Base-by-base conservation (phyloP, 208 protist genomes). In the Herpetomonas muscarum region DNA sequence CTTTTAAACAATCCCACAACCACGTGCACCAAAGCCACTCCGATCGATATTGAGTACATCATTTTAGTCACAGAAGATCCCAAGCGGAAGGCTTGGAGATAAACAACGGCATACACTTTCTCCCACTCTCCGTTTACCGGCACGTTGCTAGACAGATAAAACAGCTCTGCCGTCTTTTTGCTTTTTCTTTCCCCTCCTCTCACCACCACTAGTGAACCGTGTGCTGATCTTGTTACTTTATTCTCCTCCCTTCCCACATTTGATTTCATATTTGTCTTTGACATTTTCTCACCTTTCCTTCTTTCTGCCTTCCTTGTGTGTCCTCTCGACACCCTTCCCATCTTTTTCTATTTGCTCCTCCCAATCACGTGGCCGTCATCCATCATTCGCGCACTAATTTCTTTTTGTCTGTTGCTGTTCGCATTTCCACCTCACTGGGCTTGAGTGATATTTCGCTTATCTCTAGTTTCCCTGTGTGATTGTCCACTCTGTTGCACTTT, bases 191-290 rank as follows among this genome's bases (percentile, higher is more conserved):
- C 39, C 45, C 7, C 57, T 36, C 21, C 30, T 45, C 15, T 64
- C 44, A 34, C 34, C 42, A 57, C 39, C 42, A 55, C 32, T 47
- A 47, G 0, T 34, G 28, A n/a, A 15, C n/a, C 24, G 10, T 30
- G n/a, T 50, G 22, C 6, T 61, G 42, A 34, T 41, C 29, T 50
- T 55, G 55, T 37, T 45, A 51, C 42, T 57, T 57, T 37, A 57
- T 65, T 51, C 1, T 0, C 15, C 2, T 39, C 3, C 22, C 5
- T 22, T 22, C 17, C 17, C 26, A 26, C 34, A 42, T 55, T 28
- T 39, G 41, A 10, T n/a, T 55, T 12, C 15, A 45, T 7, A 12
- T 32, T 26, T n/a, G 48, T 61, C 10, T 39, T 1, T 19, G 24
- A 7, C 10, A 17, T 19, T 17, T 52, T 52, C 15, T 52, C 17